Base-by-base conservation (phyloP, 805 yeast species). In the Monosporozyma siamensis region DNA sequence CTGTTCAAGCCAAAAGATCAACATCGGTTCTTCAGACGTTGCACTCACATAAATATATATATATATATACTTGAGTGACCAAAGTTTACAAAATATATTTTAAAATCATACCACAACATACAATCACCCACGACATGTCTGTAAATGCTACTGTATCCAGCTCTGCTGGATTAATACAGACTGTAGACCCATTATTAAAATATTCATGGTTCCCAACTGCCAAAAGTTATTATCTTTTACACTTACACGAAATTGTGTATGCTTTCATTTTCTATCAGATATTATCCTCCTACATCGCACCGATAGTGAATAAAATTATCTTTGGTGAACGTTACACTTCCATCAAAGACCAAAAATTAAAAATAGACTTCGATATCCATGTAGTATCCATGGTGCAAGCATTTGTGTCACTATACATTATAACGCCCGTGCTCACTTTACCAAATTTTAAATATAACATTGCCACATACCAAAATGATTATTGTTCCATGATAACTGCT, bases 321-420 rank as follows among this genome's bases (percentile, higher is more conserved):
- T 72, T 82, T 48, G 80, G 83, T 4, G 57, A 63, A 17, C 58
- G 68, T 45, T 88, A 88, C 64, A 71, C 72, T 5, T 51, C 60
- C 3, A 63, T 77, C 36, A 49, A 59, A 34, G 61, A 64, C 35
- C 49, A 55, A 20, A 75, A 75, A 52, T 68, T 72, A 32, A 74
- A 71, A 57, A 53, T 78, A 48, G 87, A 90, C 60, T 92, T 86
- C 59, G 95, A 92, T 61, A 84, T 89, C 52, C 97, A 92, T 61
- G 71, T 84, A 10, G 95, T 87, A 3, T 81, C 97, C 2, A 79
- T 84, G 77, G 75, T 88, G 15, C 97, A 92, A 61, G 77, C 92
- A 39, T 37, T 85, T 1, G 48, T 84, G 6, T 79, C 95, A 9
- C 64, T 86, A 21, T 57, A 58, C 7, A 56, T 77, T 7, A 69